Evolutionary conservation across 352 stramenopile species (phyloP).

Genomic region (Hyaloperonospora arabidopsidis): DNA sequence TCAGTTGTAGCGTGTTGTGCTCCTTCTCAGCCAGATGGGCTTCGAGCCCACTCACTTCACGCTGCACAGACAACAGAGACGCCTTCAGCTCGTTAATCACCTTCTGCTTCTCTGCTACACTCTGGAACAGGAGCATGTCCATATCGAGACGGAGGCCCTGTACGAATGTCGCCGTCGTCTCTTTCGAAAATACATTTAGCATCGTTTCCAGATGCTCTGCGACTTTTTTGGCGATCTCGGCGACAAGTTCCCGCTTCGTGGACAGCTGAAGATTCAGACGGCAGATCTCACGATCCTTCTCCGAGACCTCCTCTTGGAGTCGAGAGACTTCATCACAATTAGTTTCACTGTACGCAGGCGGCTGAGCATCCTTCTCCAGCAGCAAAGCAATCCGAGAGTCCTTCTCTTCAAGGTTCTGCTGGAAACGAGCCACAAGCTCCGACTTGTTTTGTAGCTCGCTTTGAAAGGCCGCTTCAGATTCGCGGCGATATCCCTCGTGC

Average conservation of each 20-base stretch:
- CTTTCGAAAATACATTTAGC: constrained; percentile 5
- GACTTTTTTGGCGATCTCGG: constrained; percentile 63
- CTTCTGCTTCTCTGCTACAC: constrained; percentile 57
- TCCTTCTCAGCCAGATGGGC: constrained; percentile 42
- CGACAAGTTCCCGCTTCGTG: constrained; percentile 72
- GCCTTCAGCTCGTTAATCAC: constrained; percentile 57
- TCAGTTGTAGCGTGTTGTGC: constrained; percentile 47
- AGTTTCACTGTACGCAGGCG: constrained; percentile 25
- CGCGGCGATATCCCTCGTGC: constrained; percentile 41
- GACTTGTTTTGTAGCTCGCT: constrained; percentile 31
- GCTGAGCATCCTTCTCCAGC: constrained; percentile 27
- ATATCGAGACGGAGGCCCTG: constrained; percentile 45
- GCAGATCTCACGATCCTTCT: constrained; percentile 81
- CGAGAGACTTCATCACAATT: constrained; percentile 34
- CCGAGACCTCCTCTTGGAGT: constrained; percentile 42
- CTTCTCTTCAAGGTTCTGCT: constrained; percentile 36
- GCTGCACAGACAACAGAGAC: constrained; percentile 57
- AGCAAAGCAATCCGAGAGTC: constrained; percentile 42
- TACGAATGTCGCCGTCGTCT: constrained; percentile 12
- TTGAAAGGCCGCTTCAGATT: constrained; percentile 45
- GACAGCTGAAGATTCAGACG: constrained; percentile 70
- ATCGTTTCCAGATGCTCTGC: constrained; percentile 41
- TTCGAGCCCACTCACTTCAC: constrained; percentile 56
- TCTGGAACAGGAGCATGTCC: constrained; percentile 74
- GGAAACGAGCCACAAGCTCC: constrained; percentile 23